Evolutionary conservation across 2,329 filamentous ascomycete species (phyloP), one percentile per base, ranked within the genome.

Genomic region (Harringtonia lauricola): DNA sequence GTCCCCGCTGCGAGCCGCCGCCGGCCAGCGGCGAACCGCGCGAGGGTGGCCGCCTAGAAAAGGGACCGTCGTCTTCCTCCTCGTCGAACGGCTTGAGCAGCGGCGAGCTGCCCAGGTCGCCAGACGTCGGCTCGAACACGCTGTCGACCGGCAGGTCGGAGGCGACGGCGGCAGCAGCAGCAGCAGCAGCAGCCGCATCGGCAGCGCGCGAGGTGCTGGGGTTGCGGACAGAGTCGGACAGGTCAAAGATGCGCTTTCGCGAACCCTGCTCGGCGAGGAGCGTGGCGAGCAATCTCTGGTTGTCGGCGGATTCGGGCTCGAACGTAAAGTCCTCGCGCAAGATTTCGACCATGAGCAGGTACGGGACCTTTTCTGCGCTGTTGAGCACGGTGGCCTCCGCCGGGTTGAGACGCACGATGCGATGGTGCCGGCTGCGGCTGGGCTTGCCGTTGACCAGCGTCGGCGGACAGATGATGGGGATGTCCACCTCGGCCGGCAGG

Each of bases 351-450:
- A 92, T 89, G 24, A 92, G 70, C 40, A 92, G 63, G 61, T 88
- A 92, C 1, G 86, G 86, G 36, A 92, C 86, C 57, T 88, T 84
- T 59, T 92, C 85, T 5, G 86, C 86, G 58, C 86, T 92, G 61
- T 92, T 92, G 41, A 92, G 65, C 43, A 89, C 86, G 1, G 86
- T 90, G 7, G 86, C 81, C 61, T 92, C 86, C 2, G 84, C 83
- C 8, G 86, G 86, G 55, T 89, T 92, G 40, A 92, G 70, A 31
- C 86, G 76, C 37, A 92, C 85, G 47, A 92, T 87, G 30, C 86
- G 78, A 57, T 92, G 86, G 58, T 92, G 86, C 43, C 76, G 76
- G 55, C 85, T 89, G 56, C 78, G 80, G 22, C 81, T 76, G 2
- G 84, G 77, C n/a, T 77, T 74, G 19, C 86, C 83, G 60, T 86